A percentile compares a stretch with the other conserved stretches of the same genome.
phyloP scores from a whole-genome alignment of 305 asterid species.

The Andrographis paniculata region DNA sequence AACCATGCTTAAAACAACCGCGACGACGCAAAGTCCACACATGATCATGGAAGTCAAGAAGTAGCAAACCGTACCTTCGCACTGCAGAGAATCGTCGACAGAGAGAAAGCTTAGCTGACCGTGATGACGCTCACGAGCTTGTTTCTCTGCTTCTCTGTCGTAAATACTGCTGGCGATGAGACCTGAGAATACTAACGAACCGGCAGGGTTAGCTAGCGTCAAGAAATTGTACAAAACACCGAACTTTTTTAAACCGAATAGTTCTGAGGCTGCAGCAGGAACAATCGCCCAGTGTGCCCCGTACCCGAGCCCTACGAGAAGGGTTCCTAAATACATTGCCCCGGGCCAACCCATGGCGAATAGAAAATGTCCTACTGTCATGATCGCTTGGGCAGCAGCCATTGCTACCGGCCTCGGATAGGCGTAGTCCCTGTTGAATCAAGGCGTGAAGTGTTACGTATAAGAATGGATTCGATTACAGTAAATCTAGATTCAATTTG shows the following conservation, averaged over 20 bases:
- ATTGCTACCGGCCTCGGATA: slow-evolving; percentile 48
- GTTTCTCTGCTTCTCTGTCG: slow-evolving; percentile 52
- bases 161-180: slow-evolving; percentile 47
- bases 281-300: slow-evolving; percentile 68
- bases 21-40: slow-evolving; percentile 48
- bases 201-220: slow-evolving; percentile 50
- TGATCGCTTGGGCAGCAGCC: slow-evolving; percentile 43
- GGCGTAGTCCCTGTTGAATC: slow-evolving; percentile 34
- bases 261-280: slow-evolving; percentile 53
- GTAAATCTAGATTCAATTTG: background rate
- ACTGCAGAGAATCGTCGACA: slow-evolving; percentile 34
- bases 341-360: slow-evolving; percentile 67
- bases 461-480: background rate
- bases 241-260: slow-evolving; percentile 54
- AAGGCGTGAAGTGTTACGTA: background rate
- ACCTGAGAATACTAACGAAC: slow-evolving; percentile 48
- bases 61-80: slow-evolving; percentile 48
- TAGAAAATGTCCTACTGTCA: slow-evolving; percentile 48
- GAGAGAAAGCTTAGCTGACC: slow-evolving; percentile 20
- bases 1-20: slow-evolving; percentile 38
- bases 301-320: slow-evolving; percentile 56
- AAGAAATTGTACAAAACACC: slow-evolving; percentile 50
- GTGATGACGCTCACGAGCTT: slow-evolving; percentile 28
- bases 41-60: slow-evolving; percentile 47
- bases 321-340: slow-evolving; percentile 47